Base-by-base conservation (phyloP, 345 rosid genomes). In the Eucalyptus sp. region DNA sequence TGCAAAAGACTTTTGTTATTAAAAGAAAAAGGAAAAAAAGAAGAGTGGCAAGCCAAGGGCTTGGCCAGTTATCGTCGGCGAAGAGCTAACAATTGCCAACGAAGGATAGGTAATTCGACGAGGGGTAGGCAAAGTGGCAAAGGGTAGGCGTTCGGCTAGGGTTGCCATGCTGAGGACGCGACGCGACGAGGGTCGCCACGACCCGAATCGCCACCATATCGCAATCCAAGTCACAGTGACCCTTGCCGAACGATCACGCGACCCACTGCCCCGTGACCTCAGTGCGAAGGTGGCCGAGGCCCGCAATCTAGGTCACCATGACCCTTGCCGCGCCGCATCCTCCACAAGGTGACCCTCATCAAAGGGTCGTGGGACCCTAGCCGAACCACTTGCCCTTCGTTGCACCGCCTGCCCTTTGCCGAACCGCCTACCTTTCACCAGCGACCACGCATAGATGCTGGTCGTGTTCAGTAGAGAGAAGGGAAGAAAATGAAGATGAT, bases 171-270 rank as follows among this genome's bases (percentile, higher is more conserved):
- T 13, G 2, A 50, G 51, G 51, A 50, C 17, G 3, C 3, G 1
- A 1, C 1, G 7, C 6, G 3, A 14, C 1, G 17, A 50, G 52
- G 17, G 17, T 50, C 52, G 1, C 58, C 58, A 18, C 4, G 0
- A 52, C 10, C 24, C 0, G 1, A 0, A 52, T 20, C 25, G 33
- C 33, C 33, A 33, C 33, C 33, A 33, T 2, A 48, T 10, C 13
- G 0, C 15, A 50, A 51, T 51, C 1, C 1, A 0, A 2, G 25
- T 52, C 2, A 0, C 0, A 1, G 1, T 0, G 4, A 52, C 58
- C 4, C 58, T 52, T 10, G 0, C 25, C 2, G 0, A 52, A 52
- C 2, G 2, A 0, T 52, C 2, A 0, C 4, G 2, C 0, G 2
- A 52, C 58, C 58, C 58, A 52, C 5, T 2, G 0, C 58, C 58